These are phyloP conservation scores for Pseudozyma sp. DNA, from an alignment of 1,284 basidiomycete genomes.

Conservation along the genomic window DNA sequence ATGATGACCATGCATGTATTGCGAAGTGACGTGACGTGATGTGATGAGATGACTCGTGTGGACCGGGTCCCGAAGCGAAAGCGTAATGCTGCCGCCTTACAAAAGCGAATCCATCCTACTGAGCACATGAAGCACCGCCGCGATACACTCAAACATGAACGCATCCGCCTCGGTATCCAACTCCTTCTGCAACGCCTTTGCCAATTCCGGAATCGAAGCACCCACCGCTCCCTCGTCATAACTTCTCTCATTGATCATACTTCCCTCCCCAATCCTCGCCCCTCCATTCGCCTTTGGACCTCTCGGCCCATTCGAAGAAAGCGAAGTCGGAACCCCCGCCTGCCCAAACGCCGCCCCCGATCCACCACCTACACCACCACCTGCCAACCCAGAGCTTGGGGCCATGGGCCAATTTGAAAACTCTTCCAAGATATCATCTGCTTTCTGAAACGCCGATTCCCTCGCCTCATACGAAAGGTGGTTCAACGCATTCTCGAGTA, in stretches of 20 bases:
- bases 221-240: constrained; percentile 42
- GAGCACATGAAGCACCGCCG: constrained; percentile 62
- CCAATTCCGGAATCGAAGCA: constrained; percentile 54
- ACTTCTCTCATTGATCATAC: constrained; percentile 29
- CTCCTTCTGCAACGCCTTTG: constrained; percentile 56
- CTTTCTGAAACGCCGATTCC: constrained; percentile 63
- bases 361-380: constrained; percentile 37
- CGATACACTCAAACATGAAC: constrained; percentile 63
- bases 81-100: constrained; percentile 5
- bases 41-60: no score
- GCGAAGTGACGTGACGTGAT: no score
- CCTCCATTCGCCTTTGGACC: constrained; percentile 24
- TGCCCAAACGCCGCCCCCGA: constrained; percentile 15
- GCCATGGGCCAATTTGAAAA: constrained; percentile 69
- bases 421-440: constrained; percentile 59
- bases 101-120: constrained; percentile 61
- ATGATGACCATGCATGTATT: no score
- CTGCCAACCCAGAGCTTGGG: constrained; percentile 50
- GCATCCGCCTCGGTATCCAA: constrained; percentile 44
- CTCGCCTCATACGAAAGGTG: constrained; percentile 63
- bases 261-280: constrained; percentile 43
- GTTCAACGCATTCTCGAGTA: constrained; percentile 65
- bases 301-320: constrained; percentile 23
- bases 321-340: constrained; percentile 19
- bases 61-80: no score